These are phyloP conservation scores for Carex cristatella DNA, from an alignment of 176 grass and related monocot genomes.

Conservation along the genomic window DNA sequence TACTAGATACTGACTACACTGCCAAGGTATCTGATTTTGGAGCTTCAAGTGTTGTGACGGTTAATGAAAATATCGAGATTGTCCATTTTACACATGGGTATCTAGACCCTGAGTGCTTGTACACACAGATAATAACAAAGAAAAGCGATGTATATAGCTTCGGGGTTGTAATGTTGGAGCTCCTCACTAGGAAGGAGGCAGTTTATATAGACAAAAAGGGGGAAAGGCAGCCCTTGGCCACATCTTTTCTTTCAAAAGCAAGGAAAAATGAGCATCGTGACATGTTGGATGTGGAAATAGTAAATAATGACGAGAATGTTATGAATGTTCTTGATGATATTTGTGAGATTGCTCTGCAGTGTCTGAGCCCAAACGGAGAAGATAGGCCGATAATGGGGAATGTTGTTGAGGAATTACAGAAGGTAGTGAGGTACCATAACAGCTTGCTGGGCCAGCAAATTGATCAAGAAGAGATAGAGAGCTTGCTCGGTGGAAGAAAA, in stretches of 20 bases:
- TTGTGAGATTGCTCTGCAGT: not conserved
- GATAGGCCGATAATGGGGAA: conserved; percentile 19
- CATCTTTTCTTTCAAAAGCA: not conserved
- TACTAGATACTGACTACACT: conserved; percentile 2
- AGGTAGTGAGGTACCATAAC: not conserved
- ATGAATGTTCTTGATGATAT: conserved; percentile 4
- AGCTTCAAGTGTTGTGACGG: not conserved
- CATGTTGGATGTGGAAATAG: conserved; percentile 26
- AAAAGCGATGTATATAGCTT: conserved; percentile 31
- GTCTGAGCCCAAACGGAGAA: conserved; percentile 21
- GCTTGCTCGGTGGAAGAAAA: not conserved
- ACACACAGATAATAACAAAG: conserved; percentile 10
- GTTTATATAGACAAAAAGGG: not conserved
- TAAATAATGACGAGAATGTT: not conserved
- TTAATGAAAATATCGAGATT: not conserved
- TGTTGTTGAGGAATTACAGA: conserved; percentile 11
- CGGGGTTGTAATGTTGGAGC: conserved; percentile 21
- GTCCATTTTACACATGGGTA: conserved; percentile 15
- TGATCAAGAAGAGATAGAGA: not conserved
- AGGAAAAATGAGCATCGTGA: not conserved
- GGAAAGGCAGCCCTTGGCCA: not conserved
- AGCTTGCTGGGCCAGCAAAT: not conserved
- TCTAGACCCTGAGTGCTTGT: conserved; percentile 8
- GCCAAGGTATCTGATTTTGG: conserved; percentile 28
- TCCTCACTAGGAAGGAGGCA: conserved; percentile 11